Percentiles rank a stretch among this genome's conserved stretches.
Conservation (phyloP, 139 green algal genomes). For the Chlamydomonas eustigma region DNA sequence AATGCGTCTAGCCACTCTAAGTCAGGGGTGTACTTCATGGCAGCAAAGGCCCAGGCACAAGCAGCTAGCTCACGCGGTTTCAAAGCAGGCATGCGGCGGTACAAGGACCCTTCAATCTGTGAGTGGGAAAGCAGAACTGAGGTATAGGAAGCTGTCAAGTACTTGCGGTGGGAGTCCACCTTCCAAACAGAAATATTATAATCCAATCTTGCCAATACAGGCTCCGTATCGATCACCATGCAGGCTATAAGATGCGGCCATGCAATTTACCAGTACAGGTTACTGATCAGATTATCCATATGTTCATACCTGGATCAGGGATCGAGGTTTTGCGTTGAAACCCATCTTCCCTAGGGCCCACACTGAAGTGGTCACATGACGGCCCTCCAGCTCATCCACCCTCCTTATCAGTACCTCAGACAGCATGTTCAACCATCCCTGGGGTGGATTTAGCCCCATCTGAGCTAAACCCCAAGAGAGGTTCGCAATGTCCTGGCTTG, state of each 20-base stretch:
- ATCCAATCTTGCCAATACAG: too few species aligned
- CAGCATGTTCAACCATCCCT: constrained; percentile 7
- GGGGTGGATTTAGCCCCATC: constrained; percentile 10
- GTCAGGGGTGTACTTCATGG: constrained; percentile 28
- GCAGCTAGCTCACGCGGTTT: constrained; percentile 29
- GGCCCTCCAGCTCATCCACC: neutral
- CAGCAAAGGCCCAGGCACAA: constrained; percentile 18
- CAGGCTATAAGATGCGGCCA: too few species aligned
- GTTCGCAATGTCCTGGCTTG: constrained; percentile 27
- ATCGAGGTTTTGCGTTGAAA: neutral
- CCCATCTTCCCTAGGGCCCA: constrained; percentile 35
- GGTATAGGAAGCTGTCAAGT: too few species aligned
- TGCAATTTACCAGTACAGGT: too few species aligned
- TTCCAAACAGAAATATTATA: too few species aligned
- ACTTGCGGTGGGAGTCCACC: too few species aligned
- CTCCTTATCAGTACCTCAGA: neutral
- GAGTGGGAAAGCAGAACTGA: too few species aligned
- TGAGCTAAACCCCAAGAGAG: constrained; percentile 21
- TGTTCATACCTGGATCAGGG: neutral
- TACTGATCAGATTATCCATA: too few species aligned
- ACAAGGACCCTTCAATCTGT: neutral
- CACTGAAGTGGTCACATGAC: constrained; percentile 28
- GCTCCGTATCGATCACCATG: too few species aligned
- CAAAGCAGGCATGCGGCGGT: constrained; percentile 17
- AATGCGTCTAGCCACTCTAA: constrained; percentile 25